Evolutionary conservation across 768 basidiomycete species (phyloP).

Genomic region (Phallus indusiatus): DNA sequence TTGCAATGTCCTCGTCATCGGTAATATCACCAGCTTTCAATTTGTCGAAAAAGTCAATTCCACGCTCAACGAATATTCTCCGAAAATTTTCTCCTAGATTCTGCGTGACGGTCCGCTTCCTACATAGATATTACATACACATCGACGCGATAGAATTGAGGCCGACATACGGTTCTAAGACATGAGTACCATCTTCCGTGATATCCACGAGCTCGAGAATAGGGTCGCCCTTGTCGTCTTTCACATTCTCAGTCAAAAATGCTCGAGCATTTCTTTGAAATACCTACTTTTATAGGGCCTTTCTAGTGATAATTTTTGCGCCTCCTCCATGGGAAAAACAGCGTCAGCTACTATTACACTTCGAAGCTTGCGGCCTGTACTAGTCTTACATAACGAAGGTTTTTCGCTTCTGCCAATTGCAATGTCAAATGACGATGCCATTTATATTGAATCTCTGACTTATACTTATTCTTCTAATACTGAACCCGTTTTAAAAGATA

Average conservation of each 20-base stretch:
- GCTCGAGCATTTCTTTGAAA: neutral
- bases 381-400: neutral
- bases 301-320: slow-evolving; percentile 57
- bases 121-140: slow-evolving; percentile 12
- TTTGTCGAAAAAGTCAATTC: slow-evolving; percentile 64
- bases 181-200: slow-evolving; percentile 52
- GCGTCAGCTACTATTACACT: neutral
- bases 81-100: slow-evolving; percentile 55
- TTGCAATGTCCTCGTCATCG: slow-evolving; percentile 12
- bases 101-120: slow-evolving; percentile 42
- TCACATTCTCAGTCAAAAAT: neutral
- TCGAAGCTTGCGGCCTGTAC: neutral
- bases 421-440: neutral
- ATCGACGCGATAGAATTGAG: slow-evolving; percentile 6
- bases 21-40: slow-evolving; percentile 16
- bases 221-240: slow-evolving; percentile 54
- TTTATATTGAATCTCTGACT: slow-evolving; percentile 29
- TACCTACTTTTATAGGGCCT: slow-evolving; percentile 50
- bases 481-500: slow-evolving; percentile 48
- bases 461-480: slow-evolving; percentile 40
- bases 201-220: slow-evolving; percentile 64
- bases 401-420: neutral
- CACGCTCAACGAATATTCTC: slow-evolving; percentile 66
- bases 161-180: slow-evolving; percentile 59
- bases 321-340: slow-evolving; percentile 19